These are phyloP conservation scores for Jatropha curcas DNA, from an alignment of 345 rosid species.

Conservation along the genomic window DNA sequence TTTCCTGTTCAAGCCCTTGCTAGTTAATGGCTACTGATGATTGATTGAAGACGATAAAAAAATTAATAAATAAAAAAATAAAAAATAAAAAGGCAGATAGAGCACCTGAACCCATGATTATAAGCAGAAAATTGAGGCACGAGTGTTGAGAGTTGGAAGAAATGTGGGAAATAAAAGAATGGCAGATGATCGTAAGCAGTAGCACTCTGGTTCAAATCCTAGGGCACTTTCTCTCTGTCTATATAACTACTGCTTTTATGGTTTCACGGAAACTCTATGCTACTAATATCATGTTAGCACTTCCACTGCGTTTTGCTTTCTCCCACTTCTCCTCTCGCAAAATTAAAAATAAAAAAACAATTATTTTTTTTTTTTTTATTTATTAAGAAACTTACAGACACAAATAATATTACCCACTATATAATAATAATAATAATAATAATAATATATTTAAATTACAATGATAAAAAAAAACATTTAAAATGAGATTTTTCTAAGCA, in stretches of 20 bases:
- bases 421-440: too few species aligned
- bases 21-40: not conserved
- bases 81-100: not conserved
- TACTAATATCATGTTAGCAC: not conserved
- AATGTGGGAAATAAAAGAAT: not conserved
- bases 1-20: not conserved
- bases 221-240: not conserved
- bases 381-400: too few species aligned
- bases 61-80: too few species aligned
- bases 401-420: too few species aligned
- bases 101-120: constrained; percentile 22
- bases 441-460: too few species aligned
- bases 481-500: too few species aligned
- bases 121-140: constrained; percentile 4
- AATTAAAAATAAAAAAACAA: too few species aligned
- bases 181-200: not conserved
- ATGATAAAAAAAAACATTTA: too few species aligned
- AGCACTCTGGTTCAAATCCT: not conserved
- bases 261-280: constrained; percentile 2
- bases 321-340: too few species aligned
- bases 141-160: not conserved
- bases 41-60: not conserved
- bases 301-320: too few species aligned
- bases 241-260: not conserved
- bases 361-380: too few species aligned